Percentiles rank a stretch among this genome's conserved stretches.
Evolutionary conservation across 129 eudicot species (phyloP).

Genomic region (Cynara cardunculus): DNA sequence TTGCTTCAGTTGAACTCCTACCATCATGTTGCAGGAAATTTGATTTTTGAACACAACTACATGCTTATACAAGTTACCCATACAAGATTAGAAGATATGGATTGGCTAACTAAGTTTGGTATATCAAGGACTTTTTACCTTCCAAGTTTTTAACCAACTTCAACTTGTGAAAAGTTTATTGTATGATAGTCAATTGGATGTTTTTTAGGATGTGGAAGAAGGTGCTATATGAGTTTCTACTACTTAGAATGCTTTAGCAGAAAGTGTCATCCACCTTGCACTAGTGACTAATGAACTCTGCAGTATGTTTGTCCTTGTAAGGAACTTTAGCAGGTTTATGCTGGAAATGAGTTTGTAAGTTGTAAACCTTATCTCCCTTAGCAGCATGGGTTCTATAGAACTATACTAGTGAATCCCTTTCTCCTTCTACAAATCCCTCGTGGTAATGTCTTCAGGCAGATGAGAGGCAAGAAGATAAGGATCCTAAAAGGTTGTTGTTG

Average conservation of each 20-base stretch:
- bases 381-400: background rate
- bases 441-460: background rate
- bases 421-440: background rate
- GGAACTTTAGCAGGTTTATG: background rate
- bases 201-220: background rate
- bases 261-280: background rate
- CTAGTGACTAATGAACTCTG: background rate
- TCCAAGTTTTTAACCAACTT: background rate
- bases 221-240: background rate
- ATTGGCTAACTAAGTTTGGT: background rate
- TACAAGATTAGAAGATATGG: background rate
- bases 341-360: background rate
- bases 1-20: background rate
- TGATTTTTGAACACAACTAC: background rate
- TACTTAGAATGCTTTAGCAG: background rate
- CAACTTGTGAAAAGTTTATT: background rate
- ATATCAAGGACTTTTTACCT: background rate
- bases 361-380: background rate
- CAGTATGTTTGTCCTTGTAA: background rate
- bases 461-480: background rate
- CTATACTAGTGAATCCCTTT: background rate
- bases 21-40: background rate
- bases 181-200: background rate
- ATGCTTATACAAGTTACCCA: background rate
- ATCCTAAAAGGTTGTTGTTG: background rate